A percentile compares a stretch with the other conserved stretches of the same genome.
Conservation (phyloP, 23 red algal genomes). For the Chondrus crispus region DNA sequence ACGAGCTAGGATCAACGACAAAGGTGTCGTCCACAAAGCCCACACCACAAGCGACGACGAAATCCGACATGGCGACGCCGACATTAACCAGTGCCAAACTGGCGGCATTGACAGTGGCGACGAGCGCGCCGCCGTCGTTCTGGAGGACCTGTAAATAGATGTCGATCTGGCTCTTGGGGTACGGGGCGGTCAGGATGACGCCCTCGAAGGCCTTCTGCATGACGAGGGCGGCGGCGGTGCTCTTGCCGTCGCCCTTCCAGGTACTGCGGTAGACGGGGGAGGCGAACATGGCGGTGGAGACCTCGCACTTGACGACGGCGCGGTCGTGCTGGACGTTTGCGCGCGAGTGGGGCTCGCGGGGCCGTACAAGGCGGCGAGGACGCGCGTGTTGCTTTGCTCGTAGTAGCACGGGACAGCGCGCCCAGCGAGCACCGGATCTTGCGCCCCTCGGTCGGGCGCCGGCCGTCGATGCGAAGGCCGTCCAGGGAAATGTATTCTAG, state of each 20-base stretch:
- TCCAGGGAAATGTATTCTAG: conserved; percentile 80
- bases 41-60: conserved; percentile 71
- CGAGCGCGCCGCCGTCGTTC: conserved; percentile 74
- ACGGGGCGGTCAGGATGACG: conserved; percentile 50
- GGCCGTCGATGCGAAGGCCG: conserved; percentile 92
- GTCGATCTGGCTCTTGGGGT: conserved; percentile 65
- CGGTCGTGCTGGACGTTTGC: background rate
- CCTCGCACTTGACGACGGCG: conserved; percentile 40
- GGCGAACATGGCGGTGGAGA: conserved; percentile 47
- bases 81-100: conserved; percentile 83
- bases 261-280: background rate
- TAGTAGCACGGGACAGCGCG: conserved; percentile 64
- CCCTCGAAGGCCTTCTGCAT: conserved; percentile 67
- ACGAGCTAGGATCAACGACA: conserved; percentile 52
- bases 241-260: conserved; percentile 51
- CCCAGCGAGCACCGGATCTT: conserved; percentile 64
- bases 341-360: conserved; percentile 52
- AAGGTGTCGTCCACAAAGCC: conserved; percentile 54
- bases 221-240: conserved; percentile 13
- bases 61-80: conserved; percentile 86
- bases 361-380: conserved; percentile 97
- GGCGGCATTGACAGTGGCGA: conserved; percentile 89
- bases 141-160: conserved; percentile 91
- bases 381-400: conserved; percentile 84
- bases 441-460: conserved; percentile 76